Evolutionary conservation across 2,329 filamentous ascomycete species (phyloP).

Genomic region (Hypoxylon rubiginosum): DNA sequence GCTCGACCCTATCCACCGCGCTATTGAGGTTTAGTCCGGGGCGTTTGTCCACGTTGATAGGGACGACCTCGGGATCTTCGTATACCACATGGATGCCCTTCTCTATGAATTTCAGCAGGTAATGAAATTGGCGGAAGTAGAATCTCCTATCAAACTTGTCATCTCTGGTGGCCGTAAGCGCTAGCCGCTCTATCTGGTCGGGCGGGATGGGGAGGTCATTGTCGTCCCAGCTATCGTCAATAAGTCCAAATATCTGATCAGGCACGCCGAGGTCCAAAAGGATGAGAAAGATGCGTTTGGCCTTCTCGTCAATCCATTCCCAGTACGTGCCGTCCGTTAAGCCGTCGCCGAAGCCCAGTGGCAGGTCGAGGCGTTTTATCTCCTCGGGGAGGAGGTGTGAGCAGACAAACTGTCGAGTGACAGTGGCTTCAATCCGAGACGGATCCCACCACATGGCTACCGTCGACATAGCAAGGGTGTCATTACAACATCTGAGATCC

Average conservation of each 20-base stretch:
- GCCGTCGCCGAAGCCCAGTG: conserved; percentile 76
- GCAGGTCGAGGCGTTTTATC: conserved; percentile 71
- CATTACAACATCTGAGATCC: conserved; percentile 45
- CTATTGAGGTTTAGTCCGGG: conserved; percentile 56
- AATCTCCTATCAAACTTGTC: conserved; percentile 76
- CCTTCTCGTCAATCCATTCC: conserved; percentile 80
- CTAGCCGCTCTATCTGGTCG: conserved; percentile 74
- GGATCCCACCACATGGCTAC: conserved; percentile 77
- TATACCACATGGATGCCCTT: conserved; percentile 74
- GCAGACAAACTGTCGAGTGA: conserved; percentile 76
- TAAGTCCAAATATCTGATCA: conserved; percentile 80
- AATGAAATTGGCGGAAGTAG: conserved; percentile 77
- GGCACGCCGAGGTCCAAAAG: conserved; percentile 77
- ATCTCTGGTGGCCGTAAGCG: conserved; percentile 70
- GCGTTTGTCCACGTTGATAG: conserved; percentile 75
- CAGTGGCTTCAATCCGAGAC: conserved; percentile 75
- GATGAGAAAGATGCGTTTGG: conserved; percentile 78
- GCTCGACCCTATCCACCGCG: conserved; percentile 69
- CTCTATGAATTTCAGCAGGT: conserved; percentile 74
- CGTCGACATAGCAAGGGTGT: conserved; percentile 43
- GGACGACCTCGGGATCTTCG: conserved; percentile 75
- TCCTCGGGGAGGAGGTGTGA: conserved; percentile 74
- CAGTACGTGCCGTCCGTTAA: conserved; percentile 81
- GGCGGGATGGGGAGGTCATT: conserved; percentile 77
- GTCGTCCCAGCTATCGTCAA: conserved; percentile 84